A percentile compares a stretch with the other conserved stretches of the same genome.
Conservation (phyloP, 2,329 filamentous ascomycete genomes). For the Monosporascus sp. region DNA sequence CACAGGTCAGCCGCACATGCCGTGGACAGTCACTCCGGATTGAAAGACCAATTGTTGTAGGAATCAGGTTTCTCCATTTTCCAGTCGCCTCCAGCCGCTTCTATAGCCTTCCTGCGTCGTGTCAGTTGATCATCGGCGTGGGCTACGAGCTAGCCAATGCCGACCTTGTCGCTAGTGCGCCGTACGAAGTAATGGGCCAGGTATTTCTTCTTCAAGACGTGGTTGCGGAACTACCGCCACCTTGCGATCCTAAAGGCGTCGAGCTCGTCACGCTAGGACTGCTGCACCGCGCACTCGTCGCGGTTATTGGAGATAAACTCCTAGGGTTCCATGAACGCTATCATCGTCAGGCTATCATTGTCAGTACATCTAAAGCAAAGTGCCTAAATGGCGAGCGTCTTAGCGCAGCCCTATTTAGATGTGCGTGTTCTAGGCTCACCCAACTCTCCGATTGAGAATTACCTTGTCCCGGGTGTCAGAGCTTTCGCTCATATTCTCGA, state of each 20-base stretch:
- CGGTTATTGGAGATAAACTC: conserved; percentile 33
- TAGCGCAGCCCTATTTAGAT: neutral
- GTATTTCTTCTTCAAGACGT: conserved; percentile 20
- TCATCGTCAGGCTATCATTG: conserved; percentile 34
- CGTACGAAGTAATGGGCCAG: conserved; percentile 24
- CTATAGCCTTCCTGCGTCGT: conserved; percentile 18
- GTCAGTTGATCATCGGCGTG: conserved; percentile 29
- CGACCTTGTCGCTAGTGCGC: conserved; percentile 19
- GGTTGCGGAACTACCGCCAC: conserved; percentile 27
- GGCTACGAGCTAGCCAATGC: conserved; percentile 33
- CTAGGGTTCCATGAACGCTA: conserved; percentile 31
- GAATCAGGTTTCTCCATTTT: conserved; percentile 23
- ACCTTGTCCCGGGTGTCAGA: conserved; percentile 17
- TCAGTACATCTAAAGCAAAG: conserved; percentile 37
- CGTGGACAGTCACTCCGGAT: too few relatives aligned
- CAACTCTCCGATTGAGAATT: conserved; percentile 31
- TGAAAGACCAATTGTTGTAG: conserved; percentile 22
- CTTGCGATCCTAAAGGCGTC: conserved; percentile 32
- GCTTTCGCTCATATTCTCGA: conserved; percentile 25
- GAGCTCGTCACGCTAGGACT: conserved; percentile 31
- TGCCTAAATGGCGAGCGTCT: conserved; percentile 13
- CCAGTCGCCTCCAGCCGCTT: conserved; percentile 1
- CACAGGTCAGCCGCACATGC: neutral
- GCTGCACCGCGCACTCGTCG: conserved; percentile 31
- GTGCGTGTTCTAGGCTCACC: conserved; percentile 7